Evolutionary conservation across 176 grass and related monocot genomes (phyloP), one percentile per base, ranked within the genome.

Genomic region (Carex scoparia): DNA sequence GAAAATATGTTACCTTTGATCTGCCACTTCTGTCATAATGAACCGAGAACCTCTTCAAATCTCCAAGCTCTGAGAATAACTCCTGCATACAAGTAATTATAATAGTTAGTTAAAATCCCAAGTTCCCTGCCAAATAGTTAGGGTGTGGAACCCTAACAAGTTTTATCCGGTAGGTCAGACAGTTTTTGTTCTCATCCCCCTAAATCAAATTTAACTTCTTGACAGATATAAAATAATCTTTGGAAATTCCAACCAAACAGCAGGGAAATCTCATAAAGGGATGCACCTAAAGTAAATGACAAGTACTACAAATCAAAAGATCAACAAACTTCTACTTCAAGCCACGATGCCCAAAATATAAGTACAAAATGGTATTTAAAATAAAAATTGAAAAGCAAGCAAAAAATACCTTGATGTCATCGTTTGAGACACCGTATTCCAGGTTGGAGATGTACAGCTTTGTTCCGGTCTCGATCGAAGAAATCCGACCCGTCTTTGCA

Each of bases 381-480:
- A 10, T 23, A 23, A 53, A 32, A 30, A 38, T 10, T 72, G 40
- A 48, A 9, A 72, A n/a, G 40, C 7, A 46, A 23, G 10, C 62
- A 23, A 64, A 12, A 37, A 88, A 79, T 92, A 99, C 93, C 93
- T 99, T 99, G 73, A 99, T 81, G 82, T 99, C 97, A n/a, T 99
- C 97, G 67, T 85, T 99, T 0, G 93, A 99, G 44, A 99, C 93
- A 14, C 97, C 90, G 51, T 95, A 96, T 3, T 99, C 93, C 77
- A 99, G 86, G 65, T 99, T 99, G 69, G 97, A 94, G 90, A 99
- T 92, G 90, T 85, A 91, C 40, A 99, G 90, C 84, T 94, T 99
- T 51, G 91, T 96, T 31, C 93, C 91, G 0, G 93, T 96, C 91
- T 99, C 97, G 35, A 99, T 91, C 16, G 91, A 86, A 4, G 93